Conservation (phyloP, 352 stramenopile genomes). For the Phytophthora litchii region DNA sequence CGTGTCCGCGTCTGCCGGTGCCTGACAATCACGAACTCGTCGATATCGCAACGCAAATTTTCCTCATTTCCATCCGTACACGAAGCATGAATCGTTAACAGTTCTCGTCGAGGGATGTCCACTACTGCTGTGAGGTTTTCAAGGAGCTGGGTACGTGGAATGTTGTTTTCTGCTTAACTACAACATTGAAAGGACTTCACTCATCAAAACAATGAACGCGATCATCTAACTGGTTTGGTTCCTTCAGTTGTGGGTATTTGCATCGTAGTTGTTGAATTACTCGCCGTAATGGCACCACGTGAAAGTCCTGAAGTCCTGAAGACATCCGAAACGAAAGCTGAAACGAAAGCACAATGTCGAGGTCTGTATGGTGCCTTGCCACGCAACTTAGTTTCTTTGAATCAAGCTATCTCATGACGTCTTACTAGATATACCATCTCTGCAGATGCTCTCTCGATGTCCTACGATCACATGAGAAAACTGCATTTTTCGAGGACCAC, state of each 20-base stretch:
- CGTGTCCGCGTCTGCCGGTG: not conserved
- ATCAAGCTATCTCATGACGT: slow-evolving; percentile 27
- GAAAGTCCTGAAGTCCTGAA: slow-evolving; percentile 10
- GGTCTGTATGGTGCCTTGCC: slow-evolving; percentile 6
- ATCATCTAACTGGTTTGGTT: no score
- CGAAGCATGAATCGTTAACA: not conserved
- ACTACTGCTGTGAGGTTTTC: no score
- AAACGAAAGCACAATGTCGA: slow-evolving; percentile 10
- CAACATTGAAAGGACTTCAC: no score
- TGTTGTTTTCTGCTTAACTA: no score
- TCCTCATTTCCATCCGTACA: not conserved
- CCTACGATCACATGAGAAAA: no score
- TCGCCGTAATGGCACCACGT: slow-evolving; percentile 8
- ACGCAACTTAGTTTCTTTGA: slow-evolving; percentile 17
- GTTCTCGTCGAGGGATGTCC: no score
- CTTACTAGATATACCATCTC: slow-evolving; percentile 1
- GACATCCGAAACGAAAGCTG: slow-evolving; percentile 26
- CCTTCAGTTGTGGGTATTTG: not conserved
- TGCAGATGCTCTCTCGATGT: slow-evolving; percentile 10
- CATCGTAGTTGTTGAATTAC: slow-evolving; percentile 11
- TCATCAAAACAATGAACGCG: no score
- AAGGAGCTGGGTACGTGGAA: no score
- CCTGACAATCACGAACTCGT: not conserved
- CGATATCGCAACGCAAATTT: not conserved
- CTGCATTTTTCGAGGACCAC: slow-evolving; percentile 10